phyloP scores from a whole-genome alignment of 768 basidiomycete genomes.

The Lanmaoa rubissima region DNA sequence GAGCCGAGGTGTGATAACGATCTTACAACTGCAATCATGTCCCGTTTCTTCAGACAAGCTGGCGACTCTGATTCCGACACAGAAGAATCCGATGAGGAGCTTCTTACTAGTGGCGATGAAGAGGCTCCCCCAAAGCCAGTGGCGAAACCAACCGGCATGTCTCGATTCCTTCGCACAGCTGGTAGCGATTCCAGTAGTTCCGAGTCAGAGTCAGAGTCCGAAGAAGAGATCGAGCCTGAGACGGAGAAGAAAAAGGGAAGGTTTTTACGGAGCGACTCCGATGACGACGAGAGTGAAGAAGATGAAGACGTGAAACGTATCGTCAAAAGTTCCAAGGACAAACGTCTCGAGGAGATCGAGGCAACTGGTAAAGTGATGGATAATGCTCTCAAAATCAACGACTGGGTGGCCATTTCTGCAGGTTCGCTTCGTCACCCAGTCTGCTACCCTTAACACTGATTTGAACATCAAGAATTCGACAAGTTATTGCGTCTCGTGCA shows the following conservation, averaged over 20 bases:
- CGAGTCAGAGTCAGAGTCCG: slow-evolving; percentile 51
- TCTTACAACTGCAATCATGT: slow-evolving; percentile 49
- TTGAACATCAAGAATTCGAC: slow-evolving; percentile 77
- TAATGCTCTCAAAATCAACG: slow-evolving; percentile 93
- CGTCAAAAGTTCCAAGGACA: slow-evolving; percentile 84
- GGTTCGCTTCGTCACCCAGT: slow-evolving; percentile 47
- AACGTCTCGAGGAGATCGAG: slow-evolving; percentile 93
- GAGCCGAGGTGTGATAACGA: slow-evolving; percentile 23
- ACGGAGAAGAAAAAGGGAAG: slow-evolving; percentile 39
- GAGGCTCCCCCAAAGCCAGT: slow-evolving; percentile 43
- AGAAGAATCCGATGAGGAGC: slow-evolving; percentile 71
- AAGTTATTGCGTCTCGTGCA: slow-evolving; percentile 90
- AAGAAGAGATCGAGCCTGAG: slow-evolving; percentile 55
- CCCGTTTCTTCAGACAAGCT: slow-evolving; percentile 85
- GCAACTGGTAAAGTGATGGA: slow-evolving; percentile 87
- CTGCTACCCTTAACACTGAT: slow-evolving; percentile 5
- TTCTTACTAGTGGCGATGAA: slow-evolving; percentile 71
- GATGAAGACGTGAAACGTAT: slow-evolving; percentile 73
- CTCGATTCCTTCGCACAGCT: slow-evolving; percentile 70
- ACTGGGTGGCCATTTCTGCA: slow-evolving; percentile 90
- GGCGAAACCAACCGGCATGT: slow-evolving; percentile 48
- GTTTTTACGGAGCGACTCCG: slow-evolving; percentile 46
- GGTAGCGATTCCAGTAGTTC: slow-evolving; percentile 56
- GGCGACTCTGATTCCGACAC: slow-evolving; percentile 79
- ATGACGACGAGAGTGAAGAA: slow-evolving; percentile 54